phyloP scores from a whole-genome alignment of 2,329 filamentous ascomycete species.

The Cladosporium sphaerospermum region DNA sequence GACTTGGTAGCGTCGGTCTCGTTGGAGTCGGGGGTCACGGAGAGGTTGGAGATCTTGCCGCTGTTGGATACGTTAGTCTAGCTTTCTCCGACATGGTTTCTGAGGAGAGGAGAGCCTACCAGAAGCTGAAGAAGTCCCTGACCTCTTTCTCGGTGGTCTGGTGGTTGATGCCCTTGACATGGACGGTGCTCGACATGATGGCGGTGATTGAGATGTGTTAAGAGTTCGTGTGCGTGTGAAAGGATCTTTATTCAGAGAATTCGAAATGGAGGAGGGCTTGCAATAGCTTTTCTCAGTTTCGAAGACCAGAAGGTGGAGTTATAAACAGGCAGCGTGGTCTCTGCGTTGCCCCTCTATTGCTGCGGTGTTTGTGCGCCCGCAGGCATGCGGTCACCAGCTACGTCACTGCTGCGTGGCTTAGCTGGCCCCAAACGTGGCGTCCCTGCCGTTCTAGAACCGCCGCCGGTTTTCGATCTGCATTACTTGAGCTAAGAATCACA shows the following conservation, averaged over 20 bases:
- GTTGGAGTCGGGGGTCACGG: constrained; percentile 57
- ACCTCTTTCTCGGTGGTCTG: constrained; percentile 85
- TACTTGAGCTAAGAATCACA: no score
- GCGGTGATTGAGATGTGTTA: background rate
- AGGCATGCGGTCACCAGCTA: background rate
- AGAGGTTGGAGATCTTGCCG: constrained; percentile 83
- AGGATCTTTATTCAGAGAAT: no score
- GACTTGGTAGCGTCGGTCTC: constrained; percentile 61
- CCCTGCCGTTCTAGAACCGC: no score
- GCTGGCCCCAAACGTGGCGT: background rate
- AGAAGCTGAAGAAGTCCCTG: constrained; percentile 95
- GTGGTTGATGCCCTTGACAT: constrained; percentile 82
- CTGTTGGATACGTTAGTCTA: constrained; percentile 38
- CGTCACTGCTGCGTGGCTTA: background rate
- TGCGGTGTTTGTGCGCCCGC: background rate
- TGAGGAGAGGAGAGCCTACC: constrained; percentile 46
- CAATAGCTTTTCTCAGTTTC: background rate
- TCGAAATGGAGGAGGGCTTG: no score
- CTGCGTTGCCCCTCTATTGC: background rate
- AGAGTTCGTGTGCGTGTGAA: no score
- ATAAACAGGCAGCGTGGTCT: background rate
- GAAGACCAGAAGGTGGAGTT: background rate
- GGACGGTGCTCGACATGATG: constrained; percentile 59
- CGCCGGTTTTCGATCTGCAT: no score
- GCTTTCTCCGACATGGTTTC: background rate